These are phyloP conservation scores for Trichophyton schoenleinii DNA, from an alignment of 2,329 filamentous ascomycete genomes.

Conservation along the genomic window DNA sequence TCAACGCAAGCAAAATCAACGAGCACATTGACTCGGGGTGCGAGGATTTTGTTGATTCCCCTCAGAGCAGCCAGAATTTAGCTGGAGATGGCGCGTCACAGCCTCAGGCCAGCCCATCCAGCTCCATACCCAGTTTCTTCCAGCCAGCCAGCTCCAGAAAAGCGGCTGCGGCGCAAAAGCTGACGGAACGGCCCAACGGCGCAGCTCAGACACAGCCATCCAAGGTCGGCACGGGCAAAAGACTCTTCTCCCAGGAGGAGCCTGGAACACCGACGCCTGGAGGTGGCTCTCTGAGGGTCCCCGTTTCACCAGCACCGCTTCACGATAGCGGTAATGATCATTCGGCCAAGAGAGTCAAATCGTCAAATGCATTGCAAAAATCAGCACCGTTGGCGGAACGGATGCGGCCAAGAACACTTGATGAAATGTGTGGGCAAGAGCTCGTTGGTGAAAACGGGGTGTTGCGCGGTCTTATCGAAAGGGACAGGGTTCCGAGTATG, in stretches of 20 bases:
- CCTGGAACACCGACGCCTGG: background rate
- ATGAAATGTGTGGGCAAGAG: slow-evolving; percentile 83
- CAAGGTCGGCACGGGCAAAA: background rate
- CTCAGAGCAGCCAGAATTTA: slow-evolving; percentile 22
- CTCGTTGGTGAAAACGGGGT: slow-evolving; percentile 77
- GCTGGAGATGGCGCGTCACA: slow-evolving; percentile 20
- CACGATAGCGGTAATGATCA: background rate
- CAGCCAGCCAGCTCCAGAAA: slow-evolving; percentile 9
- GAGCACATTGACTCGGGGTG: slow-evolving; percentile 80
- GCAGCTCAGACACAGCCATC: background rate
- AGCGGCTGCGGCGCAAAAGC: background rate
- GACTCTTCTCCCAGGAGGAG: background rate
- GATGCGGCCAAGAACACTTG: slow-evolving; percentile 73
- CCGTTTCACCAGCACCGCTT: background rate
- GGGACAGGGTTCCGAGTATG: slow-evolving; percentile 81
- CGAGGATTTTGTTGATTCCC: slow-evolving; percentile 47
- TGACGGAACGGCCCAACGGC: background rate
- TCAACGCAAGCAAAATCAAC: slow-evolving; percentile 68
- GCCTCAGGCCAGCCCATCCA: slow-evolving; percentile 37
- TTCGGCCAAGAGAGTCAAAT: slow-evolving; percentile 52
- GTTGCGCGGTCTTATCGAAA: slow-evolving; percentile 71
- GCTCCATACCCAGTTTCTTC: slow-evolving; percentile 17
- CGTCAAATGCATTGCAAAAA: slow-evolving; percentile 44
- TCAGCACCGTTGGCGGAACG: slow-evolving; percentile 81
- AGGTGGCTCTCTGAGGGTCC: background rate